These are phyloP conservation scores for Starmerella davenportii DNA, from an alignment of 805 yeast genomes.

Conservation along the genomic window DNA sequence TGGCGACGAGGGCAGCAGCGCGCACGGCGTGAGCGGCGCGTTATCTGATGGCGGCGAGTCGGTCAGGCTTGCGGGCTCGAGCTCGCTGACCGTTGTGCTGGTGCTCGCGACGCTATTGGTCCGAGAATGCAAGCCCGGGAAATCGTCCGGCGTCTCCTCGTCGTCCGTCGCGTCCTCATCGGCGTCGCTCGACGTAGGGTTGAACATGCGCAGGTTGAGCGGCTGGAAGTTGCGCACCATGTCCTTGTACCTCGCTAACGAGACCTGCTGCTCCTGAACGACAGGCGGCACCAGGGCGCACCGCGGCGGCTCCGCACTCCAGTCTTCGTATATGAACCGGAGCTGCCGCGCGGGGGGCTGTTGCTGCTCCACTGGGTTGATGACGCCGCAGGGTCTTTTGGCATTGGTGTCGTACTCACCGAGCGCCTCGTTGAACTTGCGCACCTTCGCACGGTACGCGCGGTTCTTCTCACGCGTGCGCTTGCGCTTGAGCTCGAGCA, in stretches of 20 bases:
- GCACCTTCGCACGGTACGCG: not conserved
- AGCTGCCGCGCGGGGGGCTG: not conserved
- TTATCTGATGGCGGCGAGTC: not conserved
- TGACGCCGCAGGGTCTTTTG: not conserved
- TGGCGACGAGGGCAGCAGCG: not conserved
- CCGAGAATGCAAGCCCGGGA: not conserved
- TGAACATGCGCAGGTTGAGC: not conserved
- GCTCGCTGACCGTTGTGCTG: not conserved
- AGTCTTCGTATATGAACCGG: not conserved
- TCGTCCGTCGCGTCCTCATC: not conserved
- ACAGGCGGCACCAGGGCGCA: not conserved
- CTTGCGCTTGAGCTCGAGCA: not conserved
- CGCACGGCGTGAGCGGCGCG: not conserved
- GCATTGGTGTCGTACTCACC: not conserved
- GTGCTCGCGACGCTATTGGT: not conserved
- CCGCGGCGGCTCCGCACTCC: not conserved
- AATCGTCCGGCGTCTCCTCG: not conserved
- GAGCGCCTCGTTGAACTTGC: not conserved
- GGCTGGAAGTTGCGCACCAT: not conserved
- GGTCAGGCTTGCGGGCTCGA: no score
- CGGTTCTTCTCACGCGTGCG: not conserved
- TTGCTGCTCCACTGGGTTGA: not conserved
- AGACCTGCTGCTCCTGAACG: not conserved
- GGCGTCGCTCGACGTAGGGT: not conserved
- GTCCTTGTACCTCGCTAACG: not conserved